Base-by-base conservation (phyloP, 148 eudicot genomes). In the Spergularia marina region DNA sequence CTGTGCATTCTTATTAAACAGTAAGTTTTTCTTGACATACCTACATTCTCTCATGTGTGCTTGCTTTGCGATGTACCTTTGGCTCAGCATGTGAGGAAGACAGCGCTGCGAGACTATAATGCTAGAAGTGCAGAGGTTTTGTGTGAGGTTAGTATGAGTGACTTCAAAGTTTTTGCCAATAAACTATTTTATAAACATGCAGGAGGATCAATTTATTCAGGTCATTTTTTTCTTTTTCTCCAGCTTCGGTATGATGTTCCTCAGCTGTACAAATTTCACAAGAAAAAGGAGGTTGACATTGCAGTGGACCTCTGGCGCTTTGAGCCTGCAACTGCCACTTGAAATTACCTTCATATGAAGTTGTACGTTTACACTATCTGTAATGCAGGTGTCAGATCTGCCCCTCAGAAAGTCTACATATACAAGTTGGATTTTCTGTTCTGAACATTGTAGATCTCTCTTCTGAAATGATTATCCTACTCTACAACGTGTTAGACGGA, bases 261-360 rank as follows among this genome's bases (percentile, higher is more conserved):
- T 4, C 81, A 88, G 73, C 88, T 95, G 41, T 95, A 92, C 89
- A 92, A 92, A 77, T 92, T 92, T 79, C 99, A 95, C 81, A 92
- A 90, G 96, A 90, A 89, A 87, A 95, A 88, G 85, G 97, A 92
- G 82, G 97, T 95, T 30, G 97, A 95, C 68, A 86, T 95, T 62
- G 96, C 97, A 12, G 99, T 95, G 53, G 99, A 95, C 80, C 90
- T 95, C 23, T 95, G 99, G 99, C 91, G 99, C 41, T 95, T 95
- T 81, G 92, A 90, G 57, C 97, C 99, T 14, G 56, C 71, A 53
- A 20, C 74, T 3, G 68, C 67, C 67, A 25, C 78, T 47, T 78
- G 68, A 79, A 70, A 17, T 67, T 74, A 71, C 21, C 59, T 30
- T 61, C 70, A 21, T 8, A 52, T 52, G n/a, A 12, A 20, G 57